These are phyloP conservation scores for Trichoderma simmonsii DNA, from an alignment of 2,329 filamentous ascomycete genomes.

Conservation along the genomic window DNA sequence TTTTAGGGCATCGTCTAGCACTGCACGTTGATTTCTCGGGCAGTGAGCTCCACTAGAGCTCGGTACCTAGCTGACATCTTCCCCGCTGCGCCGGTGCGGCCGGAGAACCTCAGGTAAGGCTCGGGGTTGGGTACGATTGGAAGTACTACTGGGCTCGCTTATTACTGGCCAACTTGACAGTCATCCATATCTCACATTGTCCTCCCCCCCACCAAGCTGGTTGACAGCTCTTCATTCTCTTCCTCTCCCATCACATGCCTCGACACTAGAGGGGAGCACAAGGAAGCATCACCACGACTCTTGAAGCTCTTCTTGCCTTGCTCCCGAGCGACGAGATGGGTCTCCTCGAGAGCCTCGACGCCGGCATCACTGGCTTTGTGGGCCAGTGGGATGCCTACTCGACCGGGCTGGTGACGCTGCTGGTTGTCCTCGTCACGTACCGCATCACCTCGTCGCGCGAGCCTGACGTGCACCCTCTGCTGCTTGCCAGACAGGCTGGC, in stretches of 20 bases:
- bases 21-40: background rate
- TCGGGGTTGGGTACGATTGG: background rate
- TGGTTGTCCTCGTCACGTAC: conserved; percentile 68
- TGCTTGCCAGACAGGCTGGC: conserved; percentile 80
- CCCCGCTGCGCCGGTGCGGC: conserved; percentile 1
- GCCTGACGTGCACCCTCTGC: conserved; percentile 86
- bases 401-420: conserved; percentile 62
- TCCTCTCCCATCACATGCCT: conserved; percentile 7
- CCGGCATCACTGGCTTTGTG: conserved; percentile 64
- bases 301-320: conserved; percentile 5
- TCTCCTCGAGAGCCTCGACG: conserved; percentile 63
- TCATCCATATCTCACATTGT: background rate
- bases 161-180: background rate
- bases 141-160: background rate
- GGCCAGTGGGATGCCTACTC: conserved; percentile 81
- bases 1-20: background rate
- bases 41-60: background rate
- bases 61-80: background rate
- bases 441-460: conserved; percentile 69
- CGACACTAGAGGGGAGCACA: conserved; percentile 6
- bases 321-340: conserved; percentile 33
- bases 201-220: background rate
- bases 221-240: background rate
- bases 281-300: background rate
- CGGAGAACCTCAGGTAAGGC: background rate